Percentiles rank a stretch among this genome's conserved stretches.
Conservation (phyloP, 345 rosid genomes). For the Fremontodendron californicum region DNA sequence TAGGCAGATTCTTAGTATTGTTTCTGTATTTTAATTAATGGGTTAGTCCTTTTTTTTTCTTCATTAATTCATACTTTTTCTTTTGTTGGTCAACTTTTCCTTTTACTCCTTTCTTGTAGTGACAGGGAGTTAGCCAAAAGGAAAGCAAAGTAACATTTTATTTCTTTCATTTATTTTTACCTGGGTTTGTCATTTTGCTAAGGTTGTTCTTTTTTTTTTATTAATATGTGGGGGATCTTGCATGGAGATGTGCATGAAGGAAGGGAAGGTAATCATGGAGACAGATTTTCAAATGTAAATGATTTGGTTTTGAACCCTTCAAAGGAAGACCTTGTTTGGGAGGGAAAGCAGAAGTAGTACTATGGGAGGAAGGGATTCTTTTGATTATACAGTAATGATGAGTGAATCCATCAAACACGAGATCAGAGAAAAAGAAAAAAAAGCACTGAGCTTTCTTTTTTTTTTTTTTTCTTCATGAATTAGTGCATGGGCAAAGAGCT, state of each 20-base stretch:
- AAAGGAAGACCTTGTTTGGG: conserved; percentile 26
- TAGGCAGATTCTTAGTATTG: background rate
- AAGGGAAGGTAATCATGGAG: conserved; percentile 31
- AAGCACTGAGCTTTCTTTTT: background rate
- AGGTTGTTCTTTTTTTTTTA: background rate
- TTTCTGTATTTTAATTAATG: background rate
- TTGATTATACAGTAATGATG: conserved; percentile 46
- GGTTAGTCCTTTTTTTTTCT: background rate
- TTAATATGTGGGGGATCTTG: conserved; percentile 7
- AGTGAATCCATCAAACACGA: conserved; percentile 29
- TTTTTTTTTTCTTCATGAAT: background rate
- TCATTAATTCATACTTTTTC: background rate
- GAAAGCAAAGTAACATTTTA: background rate
- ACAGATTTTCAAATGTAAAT: conserved; percentile 52
- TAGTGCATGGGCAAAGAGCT: conserved; percentile 15
- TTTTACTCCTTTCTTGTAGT: background rate
- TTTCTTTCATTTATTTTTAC: background rate
- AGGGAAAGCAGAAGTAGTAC: conserved; percentile 18
- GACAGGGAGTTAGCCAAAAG: background rate
- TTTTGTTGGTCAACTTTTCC: background rate
- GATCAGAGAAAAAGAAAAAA: background rate
- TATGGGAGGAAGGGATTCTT: conserved; percentile 21
- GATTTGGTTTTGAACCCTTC: conserved; percentile 34
- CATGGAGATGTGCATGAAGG: conserved; percentile 46
- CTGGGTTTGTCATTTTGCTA: background rate